Base-by-base conservation (phyloP, 768 basidiomycete genomes). In the Tricholoma sp. region DNA sequence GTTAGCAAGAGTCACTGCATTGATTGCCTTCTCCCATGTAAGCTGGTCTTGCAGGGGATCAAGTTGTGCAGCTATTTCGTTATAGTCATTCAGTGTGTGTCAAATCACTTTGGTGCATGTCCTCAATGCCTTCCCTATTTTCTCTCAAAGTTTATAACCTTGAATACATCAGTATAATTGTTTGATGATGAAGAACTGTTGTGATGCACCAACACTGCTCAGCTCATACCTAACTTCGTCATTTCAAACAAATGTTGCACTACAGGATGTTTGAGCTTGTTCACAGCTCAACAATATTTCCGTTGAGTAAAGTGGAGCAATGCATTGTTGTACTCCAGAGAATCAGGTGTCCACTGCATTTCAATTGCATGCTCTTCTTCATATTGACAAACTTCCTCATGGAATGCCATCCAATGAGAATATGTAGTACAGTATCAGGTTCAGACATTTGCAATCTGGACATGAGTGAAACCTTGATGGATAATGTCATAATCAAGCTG, bases 191-290 rank as follows among this genome's bases (percentile, higher is more conserved):
- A n/a, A n/a, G n/a, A n/a, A n/a, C n/a, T n/a, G n/a, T n/a, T n/a
- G n/a, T n/a, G n/a, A n/a, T n/a, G n/a, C n/a, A n/a, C 54, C 44
- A 37, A 50, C 42, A 20, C 15, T 9, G 60, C 64, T 18, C 56
- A 74, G 4, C 74, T n/a, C n/a, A n/a, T n/a, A n/a, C 74, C n/a
- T 68, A 73, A 52, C 57, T 71, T 72, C n/a, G 71, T 70, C 4
- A 76, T 63, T 58, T 76, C 72, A 58, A 77, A 74, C 1, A 77
- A 56, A 2, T 65, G 62, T 54, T 70, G 69, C 0, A 74, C 56
- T 1, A 71, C 69, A 6, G 76, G 68, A 28, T 58, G 45, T 52
- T 76, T 68, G 0, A 77, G 60, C 12, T 66, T 61, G 15, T 73
- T 63, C 0, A 77, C 61, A 0, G 70, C 70, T 7, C 33, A 44